Conservation (phyloP, 1,284 basidiomycete species). For the Apiotrichum laibachii region DNA sequence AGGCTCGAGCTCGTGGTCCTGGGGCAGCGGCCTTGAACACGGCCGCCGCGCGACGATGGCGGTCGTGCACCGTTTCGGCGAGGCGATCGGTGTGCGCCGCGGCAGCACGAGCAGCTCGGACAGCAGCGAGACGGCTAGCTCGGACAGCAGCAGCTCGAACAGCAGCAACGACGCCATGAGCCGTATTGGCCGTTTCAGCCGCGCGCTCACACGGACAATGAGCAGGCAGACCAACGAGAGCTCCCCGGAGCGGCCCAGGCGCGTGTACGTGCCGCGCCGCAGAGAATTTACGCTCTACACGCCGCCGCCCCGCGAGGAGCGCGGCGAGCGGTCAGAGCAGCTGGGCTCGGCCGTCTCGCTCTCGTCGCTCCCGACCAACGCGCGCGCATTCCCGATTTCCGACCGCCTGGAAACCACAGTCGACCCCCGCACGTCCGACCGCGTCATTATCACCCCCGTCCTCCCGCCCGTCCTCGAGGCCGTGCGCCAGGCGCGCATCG, state of each 20-base stretch:
- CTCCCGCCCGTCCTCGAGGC: slow-evolving; percentile 59
- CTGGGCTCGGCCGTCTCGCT: not conserved
- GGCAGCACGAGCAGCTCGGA: slow-evolving; percentile 28
- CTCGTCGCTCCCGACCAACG: not conserved
- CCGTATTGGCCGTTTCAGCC: slow-evolving; percentile 14
- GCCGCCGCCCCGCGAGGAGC: slow-evolving; percentile 4
- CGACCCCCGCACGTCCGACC: slow-evolving; percentile 28
- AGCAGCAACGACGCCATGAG: slow-evolving; percentile 14
- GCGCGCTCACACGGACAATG: slow-evolving; percentile 18
- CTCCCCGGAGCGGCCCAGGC: slow-evolving; percentile 30
- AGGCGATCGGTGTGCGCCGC: slow-evolving; percentile 41
- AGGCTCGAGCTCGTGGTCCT: slow-evolving; percentile 32
- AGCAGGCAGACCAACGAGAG: slow-evolving; percentile 20
- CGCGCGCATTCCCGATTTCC: not conserved
- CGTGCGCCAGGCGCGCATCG: slow-evolving; percentile 57
- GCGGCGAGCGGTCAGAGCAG: not conserved
- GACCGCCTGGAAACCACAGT: slow-evolving; percentile 1
- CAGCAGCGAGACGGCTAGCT: slow-evolving; percentile 13
- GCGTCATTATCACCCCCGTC: slow-evolving; percentile 60
- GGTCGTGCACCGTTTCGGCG: slow-evolving; percentile 45
- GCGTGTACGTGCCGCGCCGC: slow-evolving; percentile 36
- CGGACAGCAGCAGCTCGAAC: not conserved
- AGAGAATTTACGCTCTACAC: slow-evolving; percentile 61
- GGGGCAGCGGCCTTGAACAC: slow-evolving; percentile 37
- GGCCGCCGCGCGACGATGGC: slow-evolving; percentile 40